A percentile compares a stretch with the other conserved stretches of the same genome.
Evolutionary conservation across 495 filamentous ascomycete genomes (phyloP).

Genomic region (Neurospora tetrasperma): DNA sequence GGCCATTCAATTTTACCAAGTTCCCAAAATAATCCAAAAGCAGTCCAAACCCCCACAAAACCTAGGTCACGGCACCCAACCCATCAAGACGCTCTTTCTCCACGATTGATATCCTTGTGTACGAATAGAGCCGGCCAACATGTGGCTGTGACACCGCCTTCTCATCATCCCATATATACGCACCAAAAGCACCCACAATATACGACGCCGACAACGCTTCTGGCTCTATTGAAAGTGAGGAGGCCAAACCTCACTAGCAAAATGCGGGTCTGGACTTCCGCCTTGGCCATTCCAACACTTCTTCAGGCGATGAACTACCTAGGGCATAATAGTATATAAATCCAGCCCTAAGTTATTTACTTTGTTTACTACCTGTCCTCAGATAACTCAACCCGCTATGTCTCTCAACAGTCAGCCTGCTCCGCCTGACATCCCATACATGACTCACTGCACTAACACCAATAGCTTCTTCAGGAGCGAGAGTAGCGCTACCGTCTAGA

Average conservation of each 20-base stretch:
- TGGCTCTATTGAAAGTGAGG: background rate
- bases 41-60: background rate
- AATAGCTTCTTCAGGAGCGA: background rate
- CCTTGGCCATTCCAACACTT: background rate
- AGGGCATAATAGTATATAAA: too few relatives aligned
- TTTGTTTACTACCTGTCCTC: background rate
- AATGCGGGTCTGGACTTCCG: background rate
- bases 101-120: accelerated
- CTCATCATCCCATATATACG: background rate
- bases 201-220: background rate
- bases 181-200: background rate
- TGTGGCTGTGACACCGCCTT: background rate
- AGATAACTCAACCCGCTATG: too few relatives aligned
- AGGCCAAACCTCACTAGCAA: background rate
- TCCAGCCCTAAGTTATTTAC: background rate
- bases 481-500: background rate
- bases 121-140: background rate
- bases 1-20: background rate
- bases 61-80: background rate
- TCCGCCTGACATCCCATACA: background rate
- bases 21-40: background rate
- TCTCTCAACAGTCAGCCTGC: too few relatives aligned
- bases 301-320: too few relatives aligned
- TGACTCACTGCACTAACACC: background rate
- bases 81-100: background rate